phyloP scores from a whole-genome alignment of 371 early-diverging fungal genomes.

The Saksenaea oblongispora region DNA sequence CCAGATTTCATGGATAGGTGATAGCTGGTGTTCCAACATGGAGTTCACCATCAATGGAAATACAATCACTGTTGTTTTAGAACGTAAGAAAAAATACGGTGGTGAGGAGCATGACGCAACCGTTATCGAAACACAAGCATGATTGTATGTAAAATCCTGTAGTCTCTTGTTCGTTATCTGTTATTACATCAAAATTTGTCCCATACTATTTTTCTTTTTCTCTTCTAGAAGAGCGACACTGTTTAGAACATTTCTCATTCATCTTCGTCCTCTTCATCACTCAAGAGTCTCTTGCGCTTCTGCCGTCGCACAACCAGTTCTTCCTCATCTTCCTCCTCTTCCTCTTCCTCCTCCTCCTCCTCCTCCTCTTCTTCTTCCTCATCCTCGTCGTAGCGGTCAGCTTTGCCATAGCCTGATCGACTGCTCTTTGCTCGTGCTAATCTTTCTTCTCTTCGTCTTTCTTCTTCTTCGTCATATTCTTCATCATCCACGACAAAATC shows the following conservation, averaged over 20 bases:
- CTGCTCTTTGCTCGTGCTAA: constrained; percentile 29
- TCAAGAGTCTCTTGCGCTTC: constrained; percentile 28
- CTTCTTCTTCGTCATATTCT: constrained; percentile 40
- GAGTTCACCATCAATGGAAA: too few species aligned
- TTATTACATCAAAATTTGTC: too few species aligned
- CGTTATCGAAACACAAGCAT: too few species aligned
- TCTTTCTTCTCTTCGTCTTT: constrained; percentile 31
- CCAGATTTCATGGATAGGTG: too few species aligned
- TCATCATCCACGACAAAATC: constrained; percentile 53
- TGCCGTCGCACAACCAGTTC: constrained; percentile 26
- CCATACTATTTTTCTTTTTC: too few species aligned
- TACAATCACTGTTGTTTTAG: too few species aligned
- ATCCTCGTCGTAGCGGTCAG: constrained; percentile 26
- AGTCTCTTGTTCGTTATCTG: too few species aligned
- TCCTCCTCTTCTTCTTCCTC: constrained; percentile 35
- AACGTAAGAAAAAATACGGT: too few species aligned
- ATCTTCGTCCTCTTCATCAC: constrained; percentile 34
- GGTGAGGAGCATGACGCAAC: too few species aligned
- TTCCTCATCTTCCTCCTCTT: constrained; percentile 39
- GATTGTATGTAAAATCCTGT: too few species aligned
- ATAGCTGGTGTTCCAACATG: too few species aligned
- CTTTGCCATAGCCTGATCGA: constrained; percentile 15
- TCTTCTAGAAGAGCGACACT: background rate
- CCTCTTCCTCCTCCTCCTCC: constrained; percentile 33
- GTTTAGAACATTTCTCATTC: background rate